Percentiles rank a stretch among this genome's conserved stretches.
Evolutionary conservation across 2,329 filamentous ascomycete genomes (phyloP).

Genomic region (Fusarium sambucinum): DNA sequence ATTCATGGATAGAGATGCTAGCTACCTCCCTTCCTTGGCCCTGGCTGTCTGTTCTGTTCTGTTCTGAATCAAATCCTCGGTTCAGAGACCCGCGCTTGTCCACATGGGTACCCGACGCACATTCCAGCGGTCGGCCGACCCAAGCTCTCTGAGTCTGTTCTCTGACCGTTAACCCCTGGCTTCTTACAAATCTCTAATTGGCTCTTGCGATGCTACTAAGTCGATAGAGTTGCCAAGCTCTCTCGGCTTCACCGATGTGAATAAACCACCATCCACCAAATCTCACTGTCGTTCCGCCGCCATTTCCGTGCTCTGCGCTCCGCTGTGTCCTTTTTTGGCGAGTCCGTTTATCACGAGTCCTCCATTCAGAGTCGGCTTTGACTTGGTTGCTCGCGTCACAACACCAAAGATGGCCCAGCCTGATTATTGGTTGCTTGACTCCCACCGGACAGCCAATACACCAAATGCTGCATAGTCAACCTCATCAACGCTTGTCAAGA

Average conservation of each 20-base stretch:
- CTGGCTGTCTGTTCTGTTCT: not conserved
- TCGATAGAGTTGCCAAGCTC: slow-evolving; percentile 47
- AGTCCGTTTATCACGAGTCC: slow-evolving; percentile 32
- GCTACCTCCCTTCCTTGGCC: slow-evolving; percentile 1
- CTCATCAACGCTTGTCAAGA: slow-evolving; percentile 7
- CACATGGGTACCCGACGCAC: slow-evolving; percentile 29
- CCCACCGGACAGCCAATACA: slow-evolving; percentile 9
- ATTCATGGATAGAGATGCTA: slow-evolving; percentile 14
- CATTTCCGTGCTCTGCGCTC: slow-evolving; percentile 37
- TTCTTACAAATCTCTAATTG: slow-evolving; percentile 32
- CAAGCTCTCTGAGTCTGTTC: slow-evolving; percentile 24
- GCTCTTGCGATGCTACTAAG: slow-evolving; percentile 3
- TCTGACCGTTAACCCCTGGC: slow-evolving; percentile 29
- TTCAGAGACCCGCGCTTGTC: slow-evolving; percentile 32
- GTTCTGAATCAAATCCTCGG: slow-evolving; percentile 22
- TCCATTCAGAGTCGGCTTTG: slow-evolving; percentile 25
- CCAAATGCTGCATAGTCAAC: not conserved
- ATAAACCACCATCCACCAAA: slow-evolving; percentile 32
- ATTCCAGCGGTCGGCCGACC: slow-evolving; percentile 46
- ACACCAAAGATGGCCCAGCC: slow-evolving; percentile 7
- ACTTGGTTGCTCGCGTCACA: slow-evolving; percentile 26
- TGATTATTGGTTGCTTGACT: not conserved
- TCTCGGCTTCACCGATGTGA: slow-evolving; percentile 47
- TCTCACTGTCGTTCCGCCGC: slow-evolving; percentile 35
- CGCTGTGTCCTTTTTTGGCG: slow-evolving; percentile 35